Percentiles rank a stretch among this genome's conserved stretches.
Conservation (phyloP, 2,329 filamentous ascomycete genomes). For the Cadophora sp. region DNA sequence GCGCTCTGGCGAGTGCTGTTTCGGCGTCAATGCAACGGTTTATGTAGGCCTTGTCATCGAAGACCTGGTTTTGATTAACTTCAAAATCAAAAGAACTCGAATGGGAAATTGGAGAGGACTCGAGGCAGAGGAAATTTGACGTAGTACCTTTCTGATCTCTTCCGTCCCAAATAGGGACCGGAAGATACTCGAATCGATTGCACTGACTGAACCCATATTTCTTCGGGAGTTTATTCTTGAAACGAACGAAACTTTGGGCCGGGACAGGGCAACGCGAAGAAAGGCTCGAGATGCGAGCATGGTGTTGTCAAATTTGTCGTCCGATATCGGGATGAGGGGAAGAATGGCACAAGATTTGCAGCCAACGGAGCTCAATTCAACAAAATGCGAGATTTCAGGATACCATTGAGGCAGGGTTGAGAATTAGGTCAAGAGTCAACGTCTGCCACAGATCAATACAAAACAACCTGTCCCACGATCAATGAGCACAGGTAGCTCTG, state of each 20-base stretch:
- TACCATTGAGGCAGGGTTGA: background rate
- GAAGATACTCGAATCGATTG: conserved; percentile 57
- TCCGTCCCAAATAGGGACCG: conserved; percentile 58
- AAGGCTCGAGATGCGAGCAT: conserved; percentile 19
- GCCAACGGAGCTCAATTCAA: background rate
- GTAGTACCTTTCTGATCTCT: conserved; percentile 53
- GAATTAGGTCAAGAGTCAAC: background rate
- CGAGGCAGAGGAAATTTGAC: no score
- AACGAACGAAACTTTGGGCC: conserved; percentile 1
- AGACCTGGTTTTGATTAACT: conserved; percentile 44
- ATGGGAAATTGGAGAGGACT: background rate
- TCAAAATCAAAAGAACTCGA: no score
- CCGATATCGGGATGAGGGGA: conserved; percentile 15
- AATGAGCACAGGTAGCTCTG: background rate
- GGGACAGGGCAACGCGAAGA: background rate
- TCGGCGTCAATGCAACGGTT: conserved; percentile 57
- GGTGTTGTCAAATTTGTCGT: background rate
- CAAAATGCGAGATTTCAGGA: background rate
- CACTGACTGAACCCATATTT: conserved; percentile 41
- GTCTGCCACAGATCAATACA: background rate
- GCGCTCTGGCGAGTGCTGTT: conserved; percentile 57
- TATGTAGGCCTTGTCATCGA: conserved; percentile 57
- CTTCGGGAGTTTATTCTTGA: conserved; percentile 6
- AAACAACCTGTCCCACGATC: background rate
- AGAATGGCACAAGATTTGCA: background rate